Evolutionary conservation across 257 asterid species (phyloP).

Genomic region (Capsicum chinense): DNA sequence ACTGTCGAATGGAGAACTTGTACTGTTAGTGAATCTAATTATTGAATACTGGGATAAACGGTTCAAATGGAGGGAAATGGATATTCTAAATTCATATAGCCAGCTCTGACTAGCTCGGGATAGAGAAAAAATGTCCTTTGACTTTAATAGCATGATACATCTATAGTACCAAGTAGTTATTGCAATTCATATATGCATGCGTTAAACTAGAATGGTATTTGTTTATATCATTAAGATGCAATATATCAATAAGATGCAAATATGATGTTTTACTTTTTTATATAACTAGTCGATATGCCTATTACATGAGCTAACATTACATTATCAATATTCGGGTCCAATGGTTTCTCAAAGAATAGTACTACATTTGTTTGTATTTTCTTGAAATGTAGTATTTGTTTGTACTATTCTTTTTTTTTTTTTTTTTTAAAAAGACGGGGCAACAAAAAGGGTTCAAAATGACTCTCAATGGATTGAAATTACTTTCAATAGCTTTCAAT

Average conservation of each 20-base stretch:
- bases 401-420: not conserved
- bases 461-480: no score
- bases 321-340: not conserved
- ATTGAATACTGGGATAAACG: not conserved
- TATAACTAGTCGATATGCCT: not conserved
- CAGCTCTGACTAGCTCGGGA: not conserved
- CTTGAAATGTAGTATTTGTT: not conserved
- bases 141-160: not conserved
- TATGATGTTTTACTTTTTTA: not conserved
- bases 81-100: not conserved
- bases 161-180: not conserved
- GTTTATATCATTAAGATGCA: not conserved
- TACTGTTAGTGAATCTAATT: not conserved
- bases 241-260: not conserved
- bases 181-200: not conserved
- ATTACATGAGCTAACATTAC: not conserved
- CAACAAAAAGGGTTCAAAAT: no score
- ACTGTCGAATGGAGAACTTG: not conserved
- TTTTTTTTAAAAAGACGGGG: no score
- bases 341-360: not conserved
- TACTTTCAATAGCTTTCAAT: no score
- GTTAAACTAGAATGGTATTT: not conserved
- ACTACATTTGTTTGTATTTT: not conserved
- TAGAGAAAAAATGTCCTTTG: not conserved
- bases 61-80: not conserved